Conservation (phyloP, 768 basidiomycete species). For the Vishniacozyma victoriae region DNA sequence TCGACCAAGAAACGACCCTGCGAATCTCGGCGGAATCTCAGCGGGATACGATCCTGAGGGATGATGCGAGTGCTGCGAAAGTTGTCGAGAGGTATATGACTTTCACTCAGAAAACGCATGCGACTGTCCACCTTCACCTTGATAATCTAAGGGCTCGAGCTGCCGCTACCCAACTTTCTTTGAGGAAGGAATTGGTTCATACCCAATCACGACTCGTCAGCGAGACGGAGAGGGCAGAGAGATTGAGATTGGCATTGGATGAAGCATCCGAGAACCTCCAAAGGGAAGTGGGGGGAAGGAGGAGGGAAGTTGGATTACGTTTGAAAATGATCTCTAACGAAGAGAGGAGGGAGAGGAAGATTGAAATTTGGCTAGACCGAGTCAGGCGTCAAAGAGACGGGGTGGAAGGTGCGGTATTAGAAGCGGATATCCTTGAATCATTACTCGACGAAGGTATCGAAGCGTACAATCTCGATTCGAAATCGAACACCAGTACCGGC, state of each 20-base stretch:
- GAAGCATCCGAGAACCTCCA: slow-evolving; percentile 39
- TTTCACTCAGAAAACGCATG: slow-evolving; percentile 47
- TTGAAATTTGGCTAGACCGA: slow-evolving; percentile 38
- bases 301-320: slow-evolving; percentile 44
- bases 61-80: slow-evolving; percentile 41
- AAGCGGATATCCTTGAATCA: slow-evolving; percentile 27
- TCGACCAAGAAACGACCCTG: slow-evolving; percentile 18
- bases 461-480: slow-evolving; percentile 5
- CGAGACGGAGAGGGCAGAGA: slow-evolving; percentile 21
- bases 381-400: slow-evolving; percentile 24
- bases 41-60: slow-evolving; percentile 25
- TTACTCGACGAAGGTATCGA: slow-evolving; percentile 36
- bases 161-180: slow-evolving; percentile 32
- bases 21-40: slow-evolving; percentile 23
- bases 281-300: slow-evolving; percentile 43
- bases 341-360: slow-evolving; percentile 28
- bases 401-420: slow-evolving; percentile 33
- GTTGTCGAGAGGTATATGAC: slow-evolving; percentile 49
- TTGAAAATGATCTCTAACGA: slow-evolving; percentile 33
- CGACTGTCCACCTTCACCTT: slow-evolving; percentile 40
- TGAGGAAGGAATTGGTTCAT: slow-evolving; percentile 28
- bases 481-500: background rate
- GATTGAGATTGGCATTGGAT: slow-evolving; percentile 34
- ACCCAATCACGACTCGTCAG: slow-evolving; percentile 17
- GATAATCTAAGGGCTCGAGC: slow-evolving; percentile 38